Evolutionary conservation across 148 eudicot species (phyloP).

Genomic region (Diospyros kaki): DNA sequence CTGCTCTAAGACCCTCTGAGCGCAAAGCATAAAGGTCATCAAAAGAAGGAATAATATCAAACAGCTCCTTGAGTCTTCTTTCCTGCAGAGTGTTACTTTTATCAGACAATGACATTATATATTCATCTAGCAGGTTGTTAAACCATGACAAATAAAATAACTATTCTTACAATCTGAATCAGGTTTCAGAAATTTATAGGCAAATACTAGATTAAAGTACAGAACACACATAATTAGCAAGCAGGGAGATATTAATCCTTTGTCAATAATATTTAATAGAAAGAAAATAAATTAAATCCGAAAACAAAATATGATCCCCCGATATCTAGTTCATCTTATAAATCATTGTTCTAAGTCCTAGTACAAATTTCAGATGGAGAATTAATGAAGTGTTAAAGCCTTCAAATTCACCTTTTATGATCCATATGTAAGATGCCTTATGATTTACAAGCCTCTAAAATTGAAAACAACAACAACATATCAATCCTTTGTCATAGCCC

Average conservation of each 20-base stretch:
- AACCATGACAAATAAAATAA: background rate
- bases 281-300: background rate
- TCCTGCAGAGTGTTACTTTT: conserved; percentile 24
- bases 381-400: too few species aligned
- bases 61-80: conserved; percentile 37
- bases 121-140: background rate
- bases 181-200: background rate
- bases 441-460: background rate
- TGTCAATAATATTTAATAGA: background rate
- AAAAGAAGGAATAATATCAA: conserved; percentile 31
- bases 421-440: background rate
- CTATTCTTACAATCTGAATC: background rate
- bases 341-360: background rate
- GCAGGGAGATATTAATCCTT: background rate
- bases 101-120: background rate
- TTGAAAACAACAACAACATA: too few species aligned
- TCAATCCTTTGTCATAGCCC: background rate
- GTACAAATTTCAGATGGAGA: background rate
- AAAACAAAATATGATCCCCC: background rate
- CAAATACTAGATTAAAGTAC: background rate
- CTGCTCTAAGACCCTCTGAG: conserved; percentile 25
- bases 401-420: background rate
- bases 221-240: background rate
- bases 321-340: background rate
- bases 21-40: conserved; percentile 38